Evolutionary conservation across 108 stramenopile genomes (phyloP).

Genomic region (Cyclotella choctawhatcheeana): DNA sequence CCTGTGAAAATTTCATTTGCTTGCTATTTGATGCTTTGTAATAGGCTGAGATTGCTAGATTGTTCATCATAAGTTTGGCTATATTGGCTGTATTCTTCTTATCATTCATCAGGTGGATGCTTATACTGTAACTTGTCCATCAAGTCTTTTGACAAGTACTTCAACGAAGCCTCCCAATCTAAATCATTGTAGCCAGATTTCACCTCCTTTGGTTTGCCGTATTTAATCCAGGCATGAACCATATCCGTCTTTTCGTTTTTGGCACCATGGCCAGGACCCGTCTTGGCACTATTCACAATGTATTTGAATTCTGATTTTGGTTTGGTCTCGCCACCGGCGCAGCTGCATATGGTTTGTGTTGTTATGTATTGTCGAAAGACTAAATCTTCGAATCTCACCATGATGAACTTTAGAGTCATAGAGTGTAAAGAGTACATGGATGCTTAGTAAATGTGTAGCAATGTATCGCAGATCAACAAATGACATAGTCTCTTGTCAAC

Average conservation of each 20-base stretch:
- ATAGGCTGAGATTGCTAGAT: too few relatives aligned
- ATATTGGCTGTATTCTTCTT: too few relatives aligned
- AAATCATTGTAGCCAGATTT: constrained; percentile 56
- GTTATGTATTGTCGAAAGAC: constrained; percentile 68
- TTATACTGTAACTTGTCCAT: constrained; percentile 69
- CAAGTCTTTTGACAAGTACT: constrained; percentile 44
- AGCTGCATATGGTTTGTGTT: constrained; percentile 62
- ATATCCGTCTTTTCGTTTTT: constrained; percentile 60
- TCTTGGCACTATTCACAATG: constrained; percentile 52
- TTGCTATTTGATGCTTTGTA: too few relatives aligned
- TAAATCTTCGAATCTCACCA: constrained; percentile 84
- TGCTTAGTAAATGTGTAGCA: not conserved
- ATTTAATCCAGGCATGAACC: constrained; percentile 74
- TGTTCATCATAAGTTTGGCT: too few relatives aligned
- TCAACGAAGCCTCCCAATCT: constrained; percentile 60
- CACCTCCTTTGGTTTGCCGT: constrained; percentile 57
- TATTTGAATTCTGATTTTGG: constrained; percentile 46
- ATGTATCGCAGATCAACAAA: not conserved
- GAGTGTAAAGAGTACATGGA: not conserved
- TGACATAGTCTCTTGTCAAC: not conserved
- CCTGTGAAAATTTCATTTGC: too few relatives aligned
- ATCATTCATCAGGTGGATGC: constrained; percentile 55
- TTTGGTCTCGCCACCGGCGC: constrained; percentile 62
- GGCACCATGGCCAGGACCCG: constrained; percentile 62
- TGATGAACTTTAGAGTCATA: constrained; percentile 26